Evolutionary conservation across 108 stramenopile species (phyloP), one percentile per base, ranked within the genome.

Genomic region (Phaeodactylum tricornutum): DNA sequence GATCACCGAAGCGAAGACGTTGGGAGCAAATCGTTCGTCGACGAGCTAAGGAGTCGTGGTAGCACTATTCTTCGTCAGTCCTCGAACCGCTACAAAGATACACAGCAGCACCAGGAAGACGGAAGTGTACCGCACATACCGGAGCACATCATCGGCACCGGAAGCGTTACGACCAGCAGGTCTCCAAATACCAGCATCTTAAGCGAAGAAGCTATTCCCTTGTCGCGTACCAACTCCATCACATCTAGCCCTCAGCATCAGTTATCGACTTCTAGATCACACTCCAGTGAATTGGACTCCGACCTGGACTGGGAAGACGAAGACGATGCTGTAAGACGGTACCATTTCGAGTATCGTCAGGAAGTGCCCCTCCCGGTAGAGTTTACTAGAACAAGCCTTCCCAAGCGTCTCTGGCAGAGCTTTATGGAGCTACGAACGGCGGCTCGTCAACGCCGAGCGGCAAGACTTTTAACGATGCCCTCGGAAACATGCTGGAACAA

Each of bases 401-500:
- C 29, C 11, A 17, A 27, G n/a, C 28, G 26, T 3, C 11, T 48
- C 4, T 48, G 47, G 47, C 47, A 48, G 14, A 17, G 30, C 29
- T 48, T 48, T 14, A 27, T 29, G 12, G 29, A 29, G 14, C 20
- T 48, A 30, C 47, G 29, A 30, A 30, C 47, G 14, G 29, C 26
- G 14, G 47, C 47, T 27, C 47, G 47, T 1, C 47, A 48, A 29
- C 25, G 47, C 17, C 26, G 47, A 6, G 47, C 47, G 1, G 47
- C 47, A 29, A 14, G 47, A 14, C 9, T 48, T 4, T 19, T 48
- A 1, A 48, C 30, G 4, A 48, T 27, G n/a, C 26, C 47, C 2
- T 27, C 22, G 17, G 19, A 48, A 6, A 29, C 47, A 29, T n/a
- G n/a, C n/a, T n/a, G n/a, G n/a, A n/a, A n/a, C n/a, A 5, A 15